Conservation (phyloP, 257 asterid genomes). For the Salvia hispanica region DNA sequence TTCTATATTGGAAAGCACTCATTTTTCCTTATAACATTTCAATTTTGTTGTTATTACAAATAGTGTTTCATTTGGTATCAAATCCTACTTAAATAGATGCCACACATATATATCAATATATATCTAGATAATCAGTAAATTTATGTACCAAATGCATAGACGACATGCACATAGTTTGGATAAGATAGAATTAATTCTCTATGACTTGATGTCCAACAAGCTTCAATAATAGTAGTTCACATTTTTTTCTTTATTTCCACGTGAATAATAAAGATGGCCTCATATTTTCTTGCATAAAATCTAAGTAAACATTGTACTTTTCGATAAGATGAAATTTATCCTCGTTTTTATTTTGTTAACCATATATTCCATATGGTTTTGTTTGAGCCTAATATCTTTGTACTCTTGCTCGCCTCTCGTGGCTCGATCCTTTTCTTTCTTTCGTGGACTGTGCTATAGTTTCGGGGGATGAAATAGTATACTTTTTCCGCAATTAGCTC, state of each 20-base stretch:
- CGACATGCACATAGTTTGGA: conserved; percentile 24
- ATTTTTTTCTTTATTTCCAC: conserved; percentile 13
- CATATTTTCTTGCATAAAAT: conserved; percentile 22
- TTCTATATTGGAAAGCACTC: neutral
- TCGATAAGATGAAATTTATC: neutral
- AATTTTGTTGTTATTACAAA: neutral
- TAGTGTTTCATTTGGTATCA: neutral
- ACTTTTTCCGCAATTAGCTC: too few relatives aligned
- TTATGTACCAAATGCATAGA: neutral
- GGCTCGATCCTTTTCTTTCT: too few relatives aligned
- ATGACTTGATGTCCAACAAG: conserved; percentile 28
- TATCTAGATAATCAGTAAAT: too few relatives aligned
- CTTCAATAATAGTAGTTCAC: conserved; percentile 18
- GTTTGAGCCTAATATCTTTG: too few relatives aligned
- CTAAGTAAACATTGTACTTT: neutral
- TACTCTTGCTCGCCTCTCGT: too few relatives aligned
- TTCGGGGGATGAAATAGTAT: too few relatives aligned
- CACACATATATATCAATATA: neutral
- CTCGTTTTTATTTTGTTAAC: neutral
- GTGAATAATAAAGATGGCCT: conserved; percentile 18
- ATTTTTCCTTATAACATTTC: neutral
- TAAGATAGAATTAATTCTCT: conserved; percentile 33
- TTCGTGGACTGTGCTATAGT: too few relatives aligned
- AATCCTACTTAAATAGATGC: neutral
- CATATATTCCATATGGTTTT: neutral